These are phyloP conservation scores for Agaricus blazei DNA, from an alignment of 768 basidiomycete species.

Conservation along the genomic window DNA sequence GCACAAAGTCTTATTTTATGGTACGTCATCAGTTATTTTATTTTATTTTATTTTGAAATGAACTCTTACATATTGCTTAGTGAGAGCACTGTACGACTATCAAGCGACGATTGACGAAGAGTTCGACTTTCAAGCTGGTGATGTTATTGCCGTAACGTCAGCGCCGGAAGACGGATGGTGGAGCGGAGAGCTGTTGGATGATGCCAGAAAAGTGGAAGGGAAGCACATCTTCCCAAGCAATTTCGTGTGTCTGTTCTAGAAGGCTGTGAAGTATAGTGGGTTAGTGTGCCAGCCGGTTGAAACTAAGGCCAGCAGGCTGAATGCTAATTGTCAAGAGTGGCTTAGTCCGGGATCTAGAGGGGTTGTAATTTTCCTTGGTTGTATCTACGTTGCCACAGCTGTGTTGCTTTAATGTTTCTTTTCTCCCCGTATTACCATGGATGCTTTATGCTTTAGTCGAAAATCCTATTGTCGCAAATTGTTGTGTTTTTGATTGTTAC, in stretches of 20 bases:
- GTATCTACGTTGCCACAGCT: background rate
- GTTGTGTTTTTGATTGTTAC: background rate
- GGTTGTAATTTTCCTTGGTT: background rate
- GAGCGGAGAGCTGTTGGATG: conserved; percentile 83
- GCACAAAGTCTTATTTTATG: conserved; percentile 74
- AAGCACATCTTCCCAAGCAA: conserved; percentile 85
- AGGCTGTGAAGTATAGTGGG: background rate
- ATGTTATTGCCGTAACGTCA: conserved; percentile 92
- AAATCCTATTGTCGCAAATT: background rate
- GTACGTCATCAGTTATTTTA: conserved; percentile 36
- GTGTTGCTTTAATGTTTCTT: background rate
- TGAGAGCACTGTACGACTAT: conserved; percentile 89
- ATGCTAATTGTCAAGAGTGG: background rate
- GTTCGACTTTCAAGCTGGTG: conserved; percentile 94
- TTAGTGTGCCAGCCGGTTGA: background rate
- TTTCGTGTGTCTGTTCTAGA: conserved; percentile 73
- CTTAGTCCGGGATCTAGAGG: background rate
- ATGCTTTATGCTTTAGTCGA: background rate
- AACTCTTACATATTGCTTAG: conserved; percentile 30
- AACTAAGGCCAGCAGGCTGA: too few species aligned
- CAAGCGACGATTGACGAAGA: conserved; percentile 82
- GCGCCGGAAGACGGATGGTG: conserved; percentile 99
- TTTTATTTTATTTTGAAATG: background rate
- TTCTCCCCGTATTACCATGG: background rate
- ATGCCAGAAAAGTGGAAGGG: conserved; percentile 62